Evolutionary conservation across 2,329 filamentous ascomycete species (phyloP).

Genomic region (Bipolaris victoriae): DNA sequence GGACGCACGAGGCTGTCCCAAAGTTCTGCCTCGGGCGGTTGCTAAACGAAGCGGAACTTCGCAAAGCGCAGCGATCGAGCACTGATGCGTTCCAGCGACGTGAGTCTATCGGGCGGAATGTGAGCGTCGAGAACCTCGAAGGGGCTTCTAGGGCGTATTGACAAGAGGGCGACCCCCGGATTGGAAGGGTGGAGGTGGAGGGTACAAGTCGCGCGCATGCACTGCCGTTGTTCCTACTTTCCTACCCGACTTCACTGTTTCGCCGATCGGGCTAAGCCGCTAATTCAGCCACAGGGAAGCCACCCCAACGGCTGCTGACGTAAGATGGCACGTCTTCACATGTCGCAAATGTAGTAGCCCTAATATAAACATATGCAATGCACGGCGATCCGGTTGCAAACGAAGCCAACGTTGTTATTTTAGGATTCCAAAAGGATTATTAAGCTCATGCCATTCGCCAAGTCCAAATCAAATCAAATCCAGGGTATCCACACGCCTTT

Average conservation of each 20-base stretch:
- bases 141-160: not conserved
- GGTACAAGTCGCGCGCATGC: conserved; percentile 6
- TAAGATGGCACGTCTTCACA: conserved; percentile 9
- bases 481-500: conserved; percentile 3
- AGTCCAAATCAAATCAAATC: not conserved
- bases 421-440: not conserved
- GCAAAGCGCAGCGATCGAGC: not conserved
- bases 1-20: not conserved
- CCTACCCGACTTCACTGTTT: conserved; percentile 15
- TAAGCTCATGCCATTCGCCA: not conserved
- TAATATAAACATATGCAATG: not conserved
- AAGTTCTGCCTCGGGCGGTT: conserved; percentile 5
- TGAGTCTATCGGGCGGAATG: not conserved
- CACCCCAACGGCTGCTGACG: conserved; percentile 16
- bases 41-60: conserved; percentile 10
- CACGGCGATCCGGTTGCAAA: not conserved
- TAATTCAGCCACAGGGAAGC: conserved; percentile 13
- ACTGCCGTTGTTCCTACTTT: not conserved
- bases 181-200: conserved; percentile 14
- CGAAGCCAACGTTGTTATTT: not conserved
- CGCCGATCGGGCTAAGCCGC: conserved; percentile 13
- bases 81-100: not conserved
- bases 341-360: not conserved
- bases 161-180: conserved; percentile 14
- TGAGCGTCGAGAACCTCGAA: not conserved